Base-by-base conservation (phyloP, 2,329 filamentous ascomycete genomes). In the Fonsecaea nubica region DNA sequence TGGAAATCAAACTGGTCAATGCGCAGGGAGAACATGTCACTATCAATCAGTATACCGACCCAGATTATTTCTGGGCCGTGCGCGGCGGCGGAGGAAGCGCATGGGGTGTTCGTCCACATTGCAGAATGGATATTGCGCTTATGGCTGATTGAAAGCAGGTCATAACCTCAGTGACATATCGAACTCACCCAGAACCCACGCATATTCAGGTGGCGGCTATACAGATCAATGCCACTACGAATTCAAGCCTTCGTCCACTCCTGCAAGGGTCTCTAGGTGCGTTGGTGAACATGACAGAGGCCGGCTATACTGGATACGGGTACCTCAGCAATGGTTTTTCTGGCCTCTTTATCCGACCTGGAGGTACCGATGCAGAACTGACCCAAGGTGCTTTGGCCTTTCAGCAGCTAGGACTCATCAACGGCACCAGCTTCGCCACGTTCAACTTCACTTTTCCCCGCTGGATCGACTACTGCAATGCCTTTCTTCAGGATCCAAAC, bases 331-430 rank as follows among this genome's bases (percentile, higher is more conserved):
- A 58, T 32, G 66, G 71, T 4, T 72, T 76, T 53, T 65, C 65
- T 36, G 78, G 78, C 30, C 71, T 77, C 25, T 76, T 77, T 63
- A 61, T 74, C n/a, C 73, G 74, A 59, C 71, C 75, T 2, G 74
- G 75, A 61, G 74, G 69, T 12, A 75, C 72, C 35, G 72, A 76
- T 55, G 68, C 62, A 21, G 73, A 74, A 2, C 72, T 73, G 36
- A 48, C 61, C n/a, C 50, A 63, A 53, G 69, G 69, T 1, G 69
- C 72, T 12, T 58, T 50, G 4, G 38, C 67, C 10, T 72, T 75
- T 35, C 50, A 68, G 18, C 58, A 73, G 32, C 62, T 75, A 10
- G 64, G 71, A 5, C 63, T 70, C 35, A 53, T 73, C 4, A 67
- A 69, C 25, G 73, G 70, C 4, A 72, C 75, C 6, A 64, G 62